phyloP scores from a whole-genome alignment of 164 flowering plant species.

The Kingdonia uniflora region DNA sequence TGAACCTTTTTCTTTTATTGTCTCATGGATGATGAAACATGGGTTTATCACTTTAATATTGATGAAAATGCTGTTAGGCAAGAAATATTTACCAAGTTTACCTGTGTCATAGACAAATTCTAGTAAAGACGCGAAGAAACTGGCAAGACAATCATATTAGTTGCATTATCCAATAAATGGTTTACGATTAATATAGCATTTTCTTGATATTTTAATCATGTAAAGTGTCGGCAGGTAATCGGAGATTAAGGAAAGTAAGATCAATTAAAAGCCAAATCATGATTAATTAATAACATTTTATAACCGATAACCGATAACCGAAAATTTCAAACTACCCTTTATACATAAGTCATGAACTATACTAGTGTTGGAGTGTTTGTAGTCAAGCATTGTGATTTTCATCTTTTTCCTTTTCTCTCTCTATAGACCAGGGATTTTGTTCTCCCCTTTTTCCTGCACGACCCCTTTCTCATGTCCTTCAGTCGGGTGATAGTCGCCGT shows the following conservation, averaged over 20 bases:
- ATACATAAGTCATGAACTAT: neutral
- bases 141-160: neutral
- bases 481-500: constrained; percentile 38
- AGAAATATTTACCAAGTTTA: too few species aligned
- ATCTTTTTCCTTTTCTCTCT: neutral
- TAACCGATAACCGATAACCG: neutral
- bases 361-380: too few species aligned
- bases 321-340: neutral
- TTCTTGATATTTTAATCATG: too few species aligned
- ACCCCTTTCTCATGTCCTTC: constrained; percentile 7
- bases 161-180: neutral
- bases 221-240: constrained; percentile 7
- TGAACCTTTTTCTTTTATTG: too few species aligned
- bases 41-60: neutral
- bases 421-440: constrained; percentile 20
- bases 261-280: constrained; percentile 14
- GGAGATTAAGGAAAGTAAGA: constrained; percentile 6
- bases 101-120: too few species aligned
- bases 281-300: constrained; percentile 10
- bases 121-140: too few species aligned
- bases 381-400: neutral
- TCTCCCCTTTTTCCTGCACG: constrained; percentile 7
- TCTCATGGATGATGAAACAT: neutral
- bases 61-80: too few species aligned
- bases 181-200: neutral